phyloP scores from a whole-genome alignment of 768 basidiomycete genomes.

The Hemileccinum rubropunctum region DNA sequence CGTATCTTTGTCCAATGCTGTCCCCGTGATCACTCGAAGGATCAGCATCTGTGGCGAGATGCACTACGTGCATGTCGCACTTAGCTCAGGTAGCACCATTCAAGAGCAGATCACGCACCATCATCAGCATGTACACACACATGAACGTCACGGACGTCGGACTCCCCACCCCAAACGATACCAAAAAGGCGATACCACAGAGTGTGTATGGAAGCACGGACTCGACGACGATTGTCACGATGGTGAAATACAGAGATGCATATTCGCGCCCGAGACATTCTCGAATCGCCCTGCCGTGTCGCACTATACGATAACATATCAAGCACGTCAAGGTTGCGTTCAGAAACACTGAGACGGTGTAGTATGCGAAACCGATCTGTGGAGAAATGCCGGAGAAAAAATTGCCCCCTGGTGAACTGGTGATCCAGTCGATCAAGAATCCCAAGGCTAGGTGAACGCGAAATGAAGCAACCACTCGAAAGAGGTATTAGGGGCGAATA shows the following conservation, averaged over 20 bases:
- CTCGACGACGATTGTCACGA: conserved; percentile 17
- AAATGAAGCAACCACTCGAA: neutral
- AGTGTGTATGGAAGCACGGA: conserved; percentile 26
- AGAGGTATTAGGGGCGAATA: too few relatives aligned
- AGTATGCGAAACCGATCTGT: conserved; percentile 20
- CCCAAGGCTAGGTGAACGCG: conserved; percentile 14
- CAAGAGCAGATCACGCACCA: conserved; percentile 9
- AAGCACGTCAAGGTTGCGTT: conserved; percentile 18
- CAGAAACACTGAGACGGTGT: conserved; percentile 10
- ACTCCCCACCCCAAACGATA: conserved; percentile 17
- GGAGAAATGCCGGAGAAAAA: conserved; percentile 12
- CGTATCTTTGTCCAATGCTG: conserved; percentile 11
- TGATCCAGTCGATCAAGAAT: conserved; percentile 5
- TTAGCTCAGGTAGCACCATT: neutral
- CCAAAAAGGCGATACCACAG: conserved; percentile 22
- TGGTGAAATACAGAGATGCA: conserved; percentile 15
- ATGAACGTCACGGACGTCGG: conserved; percentile 9
- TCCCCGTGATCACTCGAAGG: conserved; percentile 19
- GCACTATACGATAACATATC: conserved; percentile 21
- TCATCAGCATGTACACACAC: conserved; percentile 16
- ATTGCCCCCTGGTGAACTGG: conserved; percentile 16
- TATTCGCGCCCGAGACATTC: conserved; percentile 15
- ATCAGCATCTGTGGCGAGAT: conserved; percentile 29
- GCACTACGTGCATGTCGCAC: conserved; percentile 10
- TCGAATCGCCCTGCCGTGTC: conserved; percentile 3